A percentile compares a stretch with the other conserved stretches of the same genome.
These are phyloP conservation scores for Aspergillus sclerotiicarbonarius DNA, from an alignment of 495 filamentous ascomycete genomes.

Conservation along the genomic window DNA sequence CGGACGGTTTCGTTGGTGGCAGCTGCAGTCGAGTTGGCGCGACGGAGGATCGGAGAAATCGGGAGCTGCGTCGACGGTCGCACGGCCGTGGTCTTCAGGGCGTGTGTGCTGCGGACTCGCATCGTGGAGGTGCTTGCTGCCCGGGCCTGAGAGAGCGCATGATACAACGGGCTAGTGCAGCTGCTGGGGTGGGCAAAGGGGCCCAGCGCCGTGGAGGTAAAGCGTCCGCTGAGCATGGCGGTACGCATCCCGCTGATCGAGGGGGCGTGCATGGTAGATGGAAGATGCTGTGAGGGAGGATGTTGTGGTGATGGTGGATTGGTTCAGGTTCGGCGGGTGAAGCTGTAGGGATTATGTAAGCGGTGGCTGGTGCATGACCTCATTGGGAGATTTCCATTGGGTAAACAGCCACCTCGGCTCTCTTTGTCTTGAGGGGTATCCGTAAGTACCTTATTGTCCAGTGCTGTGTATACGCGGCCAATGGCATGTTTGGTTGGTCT, in stretches of 20 bases:
- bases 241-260: conserved; percentile 29
- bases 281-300: not conserved
- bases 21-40: conserved; percentile 36
- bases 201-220: conserved; percentile 22
- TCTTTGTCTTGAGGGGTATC: no score
- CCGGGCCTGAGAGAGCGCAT: conserved; percentile 19
- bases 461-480: no score
- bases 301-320: conserved; percentile 13
- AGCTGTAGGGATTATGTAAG: conserved; percentile 4
- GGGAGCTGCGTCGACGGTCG: conserved; percentile 21
- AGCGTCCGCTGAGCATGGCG: conserved; percentile 26
- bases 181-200: conserved; percentile 21
- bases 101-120: conserved; percentile 8
- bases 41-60: conserved; percentile 29
- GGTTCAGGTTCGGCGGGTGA: conserved; percentile 8
- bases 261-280: conserved; percentile 23
- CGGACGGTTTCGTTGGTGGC: conserved; percentile 32
- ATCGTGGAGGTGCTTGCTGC: conserved; percentile 19
- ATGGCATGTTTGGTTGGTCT: no score
- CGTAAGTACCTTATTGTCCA: no score
- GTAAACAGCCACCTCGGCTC: no score
- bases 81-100: conserved; percentile 16
- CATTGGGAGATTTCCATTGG: not conserved
- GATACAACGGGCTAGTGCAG: conserved; percentile 19
- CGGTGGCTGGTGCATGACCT: not conserved